Percentiles rank a stretch among this genome's conserved stretches.
Evolutionary conservation across 148 eudicot species (phyloP).

Genomic region (Dianthus caryophyllus): DNA sequence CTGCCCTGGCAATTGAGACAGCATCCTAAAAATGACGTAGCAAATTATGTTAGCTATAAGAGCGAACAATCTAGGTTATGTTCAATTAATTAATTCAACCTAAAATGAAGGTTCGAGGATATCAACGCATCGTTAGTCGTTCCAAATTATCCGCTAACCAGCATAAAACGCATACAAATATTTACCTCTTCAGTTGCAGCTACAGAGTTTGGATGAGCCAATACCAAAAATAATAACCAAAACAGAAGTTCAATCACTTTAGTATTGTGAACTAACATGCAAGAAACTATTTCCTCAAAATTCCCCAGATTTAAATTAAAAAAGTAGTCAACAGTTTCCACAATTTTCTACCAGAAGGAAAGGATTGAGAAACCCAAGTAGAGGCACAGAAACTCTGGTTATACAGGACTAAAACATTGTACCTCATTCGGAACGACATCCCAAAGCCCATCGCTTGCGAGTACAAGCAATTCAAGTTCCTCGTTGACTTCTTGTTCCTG

Average conservation of each 20-base stretch:
- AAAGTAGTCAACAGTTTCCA: background rate
- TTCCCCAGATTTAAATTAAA: background rate
- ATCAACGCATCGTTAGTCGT: background rate
- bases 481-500: slow-evolving; percentile 70
- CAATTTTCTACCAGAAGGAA: background rate
- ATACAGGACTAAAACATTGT: slow-evolving; percentile 10
- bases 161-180: too few relatives aligned
- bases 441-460: slow-evolving; percentile 97
- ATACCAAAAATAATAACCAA: too few relatives aligned
- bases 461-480: slow-evolving; percentile 76
- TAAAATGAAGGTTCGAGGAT: background rate
- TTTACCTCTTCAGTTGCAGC: background rate
- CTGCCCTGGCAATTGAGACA: slow-evolving; percentile 64
- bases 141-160: too few relatives aligned
- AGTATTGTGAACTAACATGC: background rate
- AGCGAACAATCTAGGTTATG: background rate
- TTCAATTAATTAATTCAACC: background rate
- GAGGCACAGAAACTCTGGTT: background rate
- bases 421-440: slow-evolving; percentile 93
- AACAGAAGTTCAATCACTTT: too few relatives aligned
- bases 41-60: background rate
- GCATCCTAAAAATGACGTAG: slow-evolving; percentile 57
- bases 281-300: background rate
- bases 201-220: background rate
- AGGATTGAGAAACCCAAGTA: background rate